A percentile compares a stretch with the other conserved stretches of the same genome.
Evolutionary conservation across 495 filamentous ascomycete genomes (phyloP).

Genomic region (Penicillium subrubescens): DNA sequence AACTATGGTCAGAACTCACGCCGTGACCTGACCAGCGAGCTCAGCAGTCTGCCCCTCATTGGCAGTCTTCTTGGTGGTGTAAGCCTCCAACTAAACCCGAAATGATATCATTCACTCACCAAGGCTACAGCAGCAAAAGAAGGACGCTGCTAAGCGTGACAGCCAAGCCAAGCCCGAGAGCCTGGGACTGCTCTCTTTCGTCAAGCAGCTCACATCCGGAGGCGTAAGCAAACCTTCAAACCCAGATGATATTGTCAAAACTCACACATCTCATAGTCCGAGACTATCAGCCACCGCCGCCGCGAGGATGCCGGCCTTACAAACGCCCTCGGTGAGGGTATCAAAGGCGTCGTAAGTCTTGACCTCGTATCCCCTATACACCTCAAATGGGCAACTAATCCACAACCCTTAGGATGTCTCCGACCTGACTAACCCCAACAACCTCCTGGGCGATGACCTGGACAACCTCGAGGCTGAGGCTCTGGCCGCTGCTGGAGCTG

Average conservation of each 20-base stretch:
- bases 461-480: not conserved
- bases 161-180: constrained; percentile 3
- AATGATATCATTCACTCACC: not conserved
- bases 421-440: not conserved
- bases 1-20: constrained; percentile 12
- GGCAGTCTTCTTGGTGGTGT: constrained; percentile 18
- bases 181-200: constrained; percentile 4
- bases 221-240: not conserved
- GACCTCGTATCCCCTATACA: not conserved
- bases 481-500: not conserved
- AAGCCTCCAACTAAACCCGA: not conserved
- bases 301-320: not conserved
- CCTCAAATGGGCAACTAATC: not conserved
- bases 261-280: constrained; percentile 11
- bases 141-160: not conserved
- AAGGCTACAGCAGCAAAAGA: constrained; percentile 8
- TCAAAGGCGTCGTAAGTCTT: not conserved
- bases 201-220: constrained; percentile 9
- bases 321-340: not conserved
- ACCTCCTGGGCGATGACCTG: not conserved
- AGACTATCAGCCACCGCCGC: constrained; percentile 1
- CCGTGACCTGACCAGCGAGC: constrained; percentile 9
- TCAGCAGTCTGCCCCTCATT: constrained; percentile 20
- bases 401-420: not conserved
- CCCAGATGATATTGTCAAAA: not conserved